These are phyloP conservation scores for Botrytis elliptica DNA, from an alignment of 2,329 filamentous ascomycete species.

Conservation along the genomic window DNA sequence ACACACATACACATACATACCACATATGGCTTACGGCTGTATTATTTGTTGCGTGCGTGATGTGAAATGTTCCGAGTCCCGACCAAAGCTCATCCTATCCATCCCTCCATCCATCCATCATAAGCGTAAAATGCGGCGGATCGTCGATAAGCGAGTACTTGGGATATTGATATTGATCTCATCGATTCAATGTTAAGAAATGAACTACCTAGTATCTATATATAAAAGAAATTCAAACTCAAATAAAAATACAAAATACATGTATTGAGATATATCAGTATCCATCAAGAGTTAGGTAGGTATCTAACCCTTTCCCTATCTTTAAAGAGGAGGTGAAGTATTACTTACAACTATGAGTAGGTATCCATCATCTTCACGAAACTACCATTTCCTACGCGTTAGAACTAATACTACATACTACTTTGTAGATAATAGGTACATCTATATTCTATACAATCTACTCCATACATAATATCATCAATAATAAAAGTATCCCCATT, in stretches of 20 bases:
- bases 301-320: neutral
- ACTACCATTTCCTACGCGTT: neutral
- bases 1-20: no score
- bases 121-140: neutral
- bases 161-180: neutral
- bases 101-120: neutral
- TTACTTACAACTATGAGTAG: neutral
- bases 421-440: no score
- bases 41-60: neutral
- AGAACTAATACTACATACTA: neutral
- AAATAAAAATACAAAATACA: no score
- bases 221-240: no score
- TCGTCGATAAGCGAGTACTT: conserved; percentile 17
- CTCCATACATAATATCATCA: no score
- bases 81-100: neutral
- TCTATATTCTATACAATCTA: no score
- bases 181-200: neutral
- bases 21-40: neutral
- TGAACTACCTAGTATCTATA: neutral
- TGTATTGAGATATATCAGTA: neutral
- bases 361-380: neutral
- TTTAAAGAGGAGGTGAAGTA: rapidly evolving
- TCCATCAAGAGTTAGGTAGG: neutral
- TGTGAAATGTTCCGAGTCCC: neutral
- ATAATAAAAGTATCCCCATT: no score